A percentile compares a stretch with the other conserved stretches of the same genome.
phyloP scores from a whole-genome alignment of 768 basidiomycete species.

The Mycena epipterygia region DNA sequence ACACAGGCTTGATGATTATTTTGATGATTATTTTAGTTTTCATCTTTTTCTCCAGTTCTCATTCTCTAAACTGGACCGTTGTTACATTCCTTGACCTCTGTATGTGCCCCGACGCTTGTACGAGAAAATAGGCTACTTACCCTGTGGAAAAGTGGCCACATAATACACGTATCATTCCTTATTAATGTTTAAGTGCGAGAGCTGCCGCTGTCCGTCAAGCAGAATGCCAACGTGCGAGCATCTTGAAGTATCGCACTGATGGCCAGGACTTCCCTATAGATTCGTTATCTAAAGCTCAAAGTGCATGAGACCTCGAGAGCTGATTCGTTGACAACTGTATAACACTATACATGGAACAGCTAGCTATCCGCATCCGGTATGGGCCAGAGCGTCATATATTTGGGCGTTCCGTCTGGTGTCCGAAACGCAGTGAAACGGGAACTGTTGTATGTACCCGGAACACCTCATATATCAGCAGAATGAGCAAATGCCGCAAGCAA shows the following conservation, averaged over 20 bases:
- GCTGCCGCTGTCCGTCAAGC: background rate
- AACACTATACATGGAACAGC: background rate
- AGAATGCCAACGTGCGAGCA: background rate
- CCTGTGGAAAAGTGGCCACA: slow-evolving; percentile 10
- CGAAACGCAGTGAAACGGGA: background rate
- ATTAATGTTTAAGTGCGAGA: background rate
- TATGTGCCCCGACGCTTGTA: background rate
- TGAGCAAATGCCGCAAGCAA: slow-evolving; percentile 48
- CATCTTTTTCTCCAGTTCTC: background rate
- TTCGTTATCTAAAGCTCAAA: no score
- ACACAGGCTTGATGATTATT: slow-evolving; percentile 1
- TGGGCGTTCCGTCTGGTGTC: background rate
- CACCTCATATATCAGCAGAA: background rate
- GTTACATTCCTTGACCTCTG: background rate
- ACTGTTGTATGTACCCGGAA: background rate
- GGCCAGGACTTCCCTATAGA: background rate
- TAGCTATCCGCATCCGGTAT: background rate
- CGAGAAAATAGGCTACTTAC: slow-evolving; percentile 16
- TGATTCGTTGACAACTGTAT: background rate
- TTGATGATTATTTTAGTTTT: background rate
- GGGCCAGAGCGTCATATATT: background rate
- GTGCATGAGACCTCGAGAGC: no score
- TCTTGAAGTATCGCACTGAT: background rate
- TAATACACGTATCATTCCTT: background rate
- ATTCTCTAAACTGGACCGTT: background rate